Percentiles rank a stretch among this genome's conserved stretches.
Evolutionary conservation across 768 basidiomycete species (phyloP).

Genomic region (Auricularia auricula-judae): DNA sequence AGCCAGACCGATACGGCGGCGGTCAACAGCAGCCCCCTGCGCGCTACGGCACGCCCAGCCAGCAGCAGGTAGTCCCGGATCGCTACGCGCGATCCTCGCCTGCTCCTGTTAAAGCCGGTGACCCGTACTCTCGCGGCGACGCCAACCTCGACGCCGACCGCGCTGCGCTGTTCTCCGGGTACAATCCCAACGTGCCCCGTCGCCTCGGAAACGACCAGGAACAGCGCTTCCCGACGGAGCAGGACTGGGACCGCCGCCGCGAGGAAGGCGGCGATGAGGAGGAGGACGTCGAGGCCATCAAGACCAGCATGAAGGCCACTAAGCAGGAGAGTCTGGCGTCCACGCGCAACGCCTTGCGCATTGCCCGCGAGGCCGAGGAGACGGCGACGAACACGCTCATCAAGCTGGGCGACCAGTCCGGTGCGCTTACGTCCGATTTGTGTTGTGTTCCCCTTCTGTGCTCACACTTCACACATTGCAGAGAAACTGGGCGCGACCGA

Average conservation of each 20-base stretch:
- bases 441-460: background rate
- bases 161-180: conserved; percentile 65
- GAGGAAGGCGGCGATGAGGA: conserved; percentile 36
- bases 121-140: conserved; percentile 49
- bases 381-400: conserved; percentile 76
- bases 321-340: conserved; percentile 90
- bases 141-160: conserved; percentile 56
- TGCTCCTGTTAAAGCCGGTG: conserved; percentile 31
- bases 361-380: conserved; percentile 95
- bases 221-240: conserved; percentile 4
- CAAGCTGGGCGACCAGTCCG: conserved; percentile 87
- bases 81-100: conserved; percentile 1
- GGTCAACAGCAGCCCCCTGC: background rate
- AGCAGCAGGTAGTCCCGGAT: background rate
- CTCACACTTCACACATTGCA: conserved; percentile 17
- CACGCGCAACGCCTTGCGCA: conserved; percentile 81
- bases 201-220: conserved; percentile 60
- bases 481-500: conserved; percentile 90
- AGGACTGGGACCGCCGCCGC: conserved; percentile 34
- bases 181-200: conserved; percentile 46
- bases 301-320: conserved; percentile 74
- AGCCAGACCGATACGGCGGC: background rate
- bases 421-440: conserved; percentile 26
- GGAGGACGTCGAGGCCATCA: conserved; percentile 90
- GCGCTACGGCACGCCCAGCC: background rate